Percentiles rank a stretch among this genome's conserved stretches.
Evolutionary conservation across 1,139 yeast species (phyloP).

Genomic region (Nadsonia starkeyi-henricii): DNA sequence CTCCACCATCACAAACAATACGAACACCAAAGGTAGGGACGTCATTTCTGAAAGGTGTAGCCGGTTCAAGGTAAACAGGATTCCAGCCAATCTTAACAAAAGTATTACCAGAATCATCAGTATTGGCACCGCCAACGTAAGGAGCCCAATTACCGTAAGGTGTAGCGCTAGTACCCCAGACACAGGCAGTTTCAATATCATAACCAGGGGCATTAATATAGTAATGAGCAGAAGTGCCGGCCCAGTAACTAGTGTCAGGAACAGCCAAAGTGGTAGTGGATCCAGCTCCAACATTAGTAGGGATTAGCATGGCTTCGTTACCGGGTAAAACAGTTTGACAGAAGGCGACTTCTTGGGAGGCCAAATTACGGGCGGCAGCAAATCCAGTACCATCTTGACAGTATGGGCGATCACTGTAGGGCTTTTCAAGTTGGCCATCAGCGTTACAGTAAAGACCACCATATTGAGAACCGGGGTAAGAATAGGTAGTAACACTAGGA

Average conservation of each 20-base stretch:
- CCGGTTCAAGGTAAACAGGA: constrained; percentile 58
- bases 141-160: constrained; percentile 88
- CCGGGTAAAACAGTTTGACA: constrained; percentile 93
- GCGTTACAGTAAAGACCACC: constrained; percentile 72
- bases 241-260: constrained; percentile 55
- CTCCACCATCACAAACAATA: constrained; percentile 56
- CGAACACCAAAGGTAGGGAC: constrained; percentile 60
- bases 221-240: constrained; percentile 68
- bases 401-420: constrained; percentile 42
- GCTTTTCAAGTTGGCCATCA: constrained; percentile 54
- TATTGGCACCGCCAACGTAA: constrained; percentile 81
- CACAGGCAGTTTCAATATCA: constrained; percentile 60
- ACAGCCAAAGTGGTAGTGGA: constrained; percentile 49
- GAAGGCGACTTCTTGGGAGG: constrained; percentile 46
- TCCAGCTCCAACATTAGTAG: constrained; percentile 47
- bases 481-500: constrained; percentile 61
- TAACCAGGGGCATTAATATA: constrained; percentile 82
- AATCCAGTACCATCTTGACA: constrained; percentile 68
- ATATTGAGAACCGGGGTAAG: constrained; percentile 65
- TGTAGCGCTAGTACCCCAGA: constrained; percentile 60
- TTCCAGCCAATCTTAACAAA: constrained; percentile 83
- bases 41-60: constrained; percentile 36
- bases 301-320: constrained; percentile 85
- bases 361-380: constrained; percentile 42
- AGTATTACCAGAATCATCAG: constrained; percentile 53